phyloP scores from a whole-genome alignment of 305 asterid genomes.

The Euphrasia arctica region DNA sequence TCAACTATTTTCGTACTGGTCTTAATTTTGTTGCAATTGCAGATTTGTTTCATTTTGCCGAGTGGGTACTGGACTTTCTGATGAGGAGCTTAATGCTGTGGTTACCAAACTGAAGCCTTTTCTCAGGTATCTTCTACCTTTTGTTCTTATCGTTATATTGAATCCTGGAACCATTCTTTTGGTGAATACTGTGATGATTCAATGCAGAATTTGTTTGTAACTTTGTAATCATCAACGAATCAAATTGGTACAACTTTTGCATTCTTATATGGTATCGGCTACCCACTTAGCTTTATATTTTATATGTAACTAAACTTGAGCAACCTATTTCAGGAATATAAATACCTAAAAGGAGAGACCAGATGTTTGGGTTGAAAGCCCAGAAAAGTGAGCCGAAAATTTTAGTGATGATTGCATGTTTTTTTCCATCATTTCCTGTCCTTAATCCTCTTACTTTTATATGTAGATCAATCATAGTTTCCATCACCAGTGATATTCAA shows the following conservation, averaged over 20 bases:
- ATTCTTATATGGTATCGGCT: conserved; percentile 15
- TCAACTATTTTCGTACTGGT: not conserved
- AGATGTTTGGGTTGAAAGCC: conserved; percentile 98
- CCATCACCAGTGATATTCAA: conserved; percentile 95
- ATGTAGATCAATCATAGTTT: conserved; percentile 76
- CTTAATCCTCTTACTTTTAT: conserved; percentile 25
- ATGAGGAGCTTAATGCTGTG: conserved; percentile 79
- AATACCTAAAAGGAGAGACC: conserved; percentile 94
- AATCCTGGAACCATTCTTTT: not conserved
- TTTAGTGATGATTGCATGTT: conserved; percentile 6
- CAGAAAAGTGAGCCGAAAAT: conserved; percentile 66
- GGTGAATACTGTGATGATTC: too few species aligned
- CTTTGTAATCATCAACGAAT: conserved; percentile 3
- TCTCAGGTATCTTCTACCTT: conserved; percentile 49
- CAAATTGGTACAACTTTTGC: conserved; percentile 8
- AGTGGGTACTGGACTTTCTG: conserved; percentile 98
- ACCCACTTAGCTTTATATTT: conserved; percentile 8
- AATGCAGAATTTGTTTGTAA: conserved; percentile 12
- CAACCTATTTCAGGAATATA: conserved; percentile 59
- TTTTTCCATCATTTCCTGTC: conserved; percentile 22
- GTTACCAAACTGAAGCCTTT: conserved; percentile 79
- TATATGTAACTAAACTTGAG: conserved; percentile 2
- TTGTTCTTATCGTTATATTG: not conserved
- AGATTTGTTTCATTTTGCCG: conserved; percentile 95
- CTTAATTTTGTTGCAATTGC: conserved; percentile 46